Conservation (phyloP, 2,329 filamentous ascomycete species). For the Septoria linicola region DNA sequence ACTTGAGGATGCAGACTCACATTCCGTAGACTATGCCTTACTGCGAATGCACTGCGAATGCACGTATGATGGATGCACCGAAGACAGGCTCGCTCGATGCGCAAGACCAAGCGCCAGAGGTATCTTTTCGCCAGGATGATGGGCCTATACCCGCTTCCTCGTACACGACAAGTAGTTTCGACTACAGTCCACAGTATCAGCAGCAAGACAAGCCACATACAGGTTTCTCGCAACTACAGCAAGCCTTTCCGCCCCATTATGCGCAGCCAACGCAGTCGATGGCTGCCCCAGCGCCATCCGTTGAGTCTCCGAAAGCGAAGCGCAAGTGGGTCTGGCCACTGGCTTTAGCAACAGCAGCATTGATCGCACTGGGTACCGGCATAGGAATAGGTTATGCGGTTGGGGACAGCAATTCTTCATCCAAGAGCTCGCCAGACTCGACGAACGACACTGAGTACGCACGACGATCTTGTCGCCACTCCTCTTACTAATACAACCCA, state of each 20-base stretch:
- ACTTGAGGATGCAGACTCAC: not conserved
- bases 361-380: slow-evolving; percentile 7
- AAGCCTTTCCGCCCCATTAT: slow-evolving; percentile 7
- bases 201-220: slow-evolving; percentile 1
- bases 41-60: not conserved
- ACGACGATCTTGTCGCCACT: too few relatives aligned
- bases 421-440: not conserved
- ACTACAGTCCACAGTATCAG: slow-evolving; percentile 5
- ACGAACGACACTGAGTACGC: not conserved
- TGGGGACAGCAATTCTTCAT: slow-evolving; percentile 10
- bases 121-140: slow-evolving; percentile 10
- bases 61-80: not conserved
- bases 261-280: slow-evolving; percentile 3
- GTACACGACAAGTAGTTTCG: slow-evolving; percentile 4
- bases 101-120: slow-evolving; percentile 10
- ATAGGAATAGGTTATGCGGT: slow-evolving; percentile 15
- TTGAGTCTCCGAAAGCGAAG: not conserved
- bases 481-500: not conserved
- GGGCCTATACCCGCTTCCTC: slow-evolving; percentile 6
- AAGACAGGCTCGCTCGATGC: slow-evolving; percentile 3
- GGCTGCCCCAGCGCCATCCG: not conserved
- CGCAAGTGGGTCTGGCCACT: slow-evolving; percentile 13
- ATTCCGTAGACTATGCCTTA: not conserved
- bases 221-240: slow-evolving; percentile 1
- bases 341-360: slow-evolving; percentile 2